phyloP scores from a whole-genome alignment of 257 asterid species.

The Salvia splendens region DNA sequence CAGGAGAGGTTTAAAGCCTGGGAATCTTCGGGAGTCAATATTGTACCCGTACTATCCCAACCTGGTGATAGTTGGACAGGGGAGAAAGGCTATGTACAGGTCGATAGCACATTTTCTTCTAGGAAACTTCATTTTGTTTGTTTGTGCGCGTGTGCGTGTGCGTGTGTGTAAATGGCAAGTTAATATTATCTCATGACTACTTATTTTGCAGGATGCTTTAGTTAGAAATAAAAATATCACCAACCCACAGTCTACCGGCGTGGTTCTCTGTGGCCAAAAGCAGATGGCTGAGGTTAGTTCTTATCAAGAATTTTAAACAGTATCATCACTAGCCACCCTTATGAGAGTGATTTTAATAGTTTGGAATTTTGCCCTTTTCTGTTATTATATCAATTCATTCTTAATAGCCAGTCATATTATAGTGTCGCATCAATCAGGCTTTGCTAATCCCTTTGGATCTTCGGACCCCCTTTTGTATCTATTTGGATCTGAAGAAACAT shows the following conservation, averaged over 20 bases:
- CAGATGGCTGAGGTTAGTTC: slow-evolving; percentile 88
- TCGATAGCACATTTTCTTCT: slow-evolving; percentile 33
- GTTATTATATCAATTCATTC: background rate
- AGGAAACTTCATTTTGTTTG: background rate
- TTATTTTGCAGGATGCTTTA: slow-evolving; percentile 78
- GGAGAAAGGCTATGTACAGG: slow-evolving; percentile 91
- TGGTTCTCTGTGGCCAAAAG: slow-evolving; percentile 94
- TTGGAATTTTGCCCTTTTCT: background rate
- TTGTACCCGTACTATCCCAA: slow-evolving; percentile 85
- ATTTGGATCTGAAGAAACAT: background rate
- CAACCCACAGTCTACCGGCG: slow-evolving; percentile 79
- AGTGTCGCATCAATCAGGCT: background rate
- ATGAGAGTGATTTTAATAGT: slow-evolving; percentile 18
- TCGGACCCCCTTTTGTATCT: slow-evolving; percentile 1
- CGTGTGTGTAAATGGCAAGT: background rate
- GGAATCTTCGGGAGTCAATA: slow-evolving; percentile 76
- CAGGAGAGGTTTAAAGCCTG: slow-evolving; percentile 88
- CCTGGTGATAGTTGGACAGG: slow-evolving; percentile 86
- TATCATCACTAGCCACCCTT: background rate
- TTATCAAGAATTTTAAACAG: background rate
- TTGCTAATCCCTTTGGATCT: background rate
- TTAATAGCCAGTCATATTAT: background rate
- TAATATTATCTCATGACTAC: slow-evolving; percentile 17
- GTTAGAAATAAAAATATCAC: slow-evolving; percentile 54
- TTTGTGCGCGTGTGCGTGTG: too few species aligned